Evolutionary conservation across 768 basidiomycete species (phyloP).

Genomic region (Symmetrospora coprosmae): DNA sequence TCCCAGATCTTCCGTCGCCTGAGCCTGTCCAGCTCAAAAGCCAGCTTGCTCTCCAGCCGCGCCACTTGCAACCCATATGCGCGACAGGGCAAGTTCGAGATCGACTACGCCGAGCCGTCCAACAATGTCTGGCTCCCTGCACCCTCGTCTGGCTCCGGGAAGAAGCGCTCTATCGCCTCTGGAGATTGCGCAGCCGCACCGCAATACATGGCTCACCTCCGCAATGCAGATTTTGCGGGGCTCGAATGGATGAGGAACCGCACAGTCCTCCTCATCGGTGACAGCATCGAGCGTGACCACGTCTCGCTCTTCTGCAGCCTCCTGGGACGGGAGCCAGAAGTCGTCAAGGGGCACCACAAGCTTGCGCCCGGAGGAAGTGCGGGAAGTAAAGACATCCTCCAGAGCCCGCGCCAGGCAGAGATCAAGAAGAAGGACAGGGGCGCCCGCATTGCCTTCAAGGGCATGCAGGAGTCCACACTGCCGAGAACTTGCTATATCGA

Average conservation of each 20-base stretch:
- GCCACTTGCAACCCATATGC: neutral
- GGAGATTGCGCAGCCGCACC: constrained; percentile 24
- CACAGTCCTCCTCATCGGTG: constrained; percentile 32
- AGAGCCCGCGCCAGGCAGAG: neutral
- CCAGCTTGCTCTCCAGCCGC: neutral
- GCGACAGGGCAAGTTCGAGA: neutral
- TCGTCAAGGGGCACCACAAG: constrained; percentile 20
- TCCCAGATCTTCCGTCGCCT: neutral
- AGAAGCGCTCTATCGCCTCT: no score
- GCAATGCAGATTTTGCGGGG: constrained; percentile 16
- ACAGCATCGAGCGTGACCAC: constrained; percentile 33
- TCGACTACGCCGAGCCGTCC: constrained; percentile 13
- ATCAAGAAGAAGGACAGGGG: constrained; percentile 12
- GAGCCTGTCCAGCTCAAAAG: neutral
- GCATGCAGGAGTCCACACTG: constrained; percentile 29
- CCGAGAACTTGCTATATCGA: constrained; percentile 32
- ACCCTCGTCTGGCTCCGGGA: no score
- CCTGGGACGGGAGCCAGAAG: constrained; percentile 31
- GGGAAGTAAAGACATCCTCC: constrained; percentile 22
- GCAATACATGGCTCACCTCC: constrained; percentile 25
- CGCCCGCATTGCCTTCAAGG: constrained; percentile 22
- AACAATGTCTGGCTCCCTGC: constrained; percentile 17
- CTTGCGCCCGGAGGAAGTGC: neutral
- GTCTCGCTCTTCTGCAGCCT: constrained; percentile 33
- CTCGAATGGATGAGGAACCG: constrained; percentile 29